Evolutionary conservation across 768 basidiomycete genomes (phyloP).

Genomic region (Suillus placidus): DNA sequence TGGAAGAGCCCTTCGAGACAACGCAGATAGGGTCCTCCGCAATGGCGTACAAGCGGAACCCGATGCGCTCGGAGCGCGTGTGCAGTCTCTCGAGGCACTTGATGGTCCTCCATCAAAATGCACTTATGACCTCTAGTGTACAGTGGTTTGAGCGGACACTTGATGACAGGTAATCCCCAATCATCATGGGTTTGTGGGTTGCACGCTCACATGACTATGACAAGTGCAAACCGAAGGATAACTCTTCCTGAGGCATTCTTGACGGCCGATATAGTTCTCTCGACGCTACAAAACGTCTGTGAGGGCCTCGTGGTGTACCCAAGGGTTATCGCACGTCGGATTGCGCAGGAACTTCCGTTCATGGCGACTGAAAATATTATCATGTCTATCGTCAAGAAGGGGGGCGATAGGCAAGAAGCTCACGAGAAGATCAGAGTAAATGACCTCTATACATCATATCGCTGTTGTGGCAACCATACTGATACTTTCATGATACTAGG

Average conservation of each 20-base stretch:
- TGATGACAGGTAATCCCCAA: conserved; percentile 76
- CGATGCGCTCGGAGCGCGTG: conserved; percentile 97
- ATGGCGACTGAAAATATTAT: conserved; percentile 99
- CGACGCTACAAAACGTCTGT: conserved; percentile 93
- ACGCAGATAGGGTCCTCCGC: conserved; percentile 97
- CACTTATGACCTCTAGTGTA: conserved; percentile 89
- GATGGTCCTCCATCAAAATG: conserved; percentile 95
- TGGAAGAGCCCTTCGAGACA: conserved; percentile 98
- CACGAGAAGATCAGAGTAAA: conserved; percentile 91
- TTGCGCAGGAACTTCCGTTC: conserved; percentile 95
- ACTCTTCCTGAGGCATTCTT: conserved; percentile 97
- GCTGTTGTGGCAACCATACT: conserved; percentile 20
- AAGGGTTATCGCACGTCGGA: conserved; percentile 88
- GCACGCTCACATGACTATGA: not conserved
- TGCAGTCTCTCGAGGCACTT: conserved; percentile 96
- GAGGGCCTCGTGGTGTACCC: conserved; percentile 99
- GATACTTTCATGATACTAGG: conserved; percentile 42
- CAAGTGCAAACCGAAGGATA: conserved; percentile 92
- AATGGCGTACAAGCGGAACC: conserved; percentile 99
- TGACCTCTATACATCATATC: conserved; percentile 17
- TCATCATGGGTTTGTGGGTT: not conserved
- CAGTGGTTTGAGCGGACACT: conserved; percentile 99
- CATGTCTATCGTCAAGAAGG: conserved; percentile 96
- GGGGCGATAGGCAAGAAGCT: conserved; percentile 94
- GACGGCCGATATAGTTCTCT: conserved; percentile 94